phyloP scores from a whole-genome alignment of 208 protist species.

The Jaenimonas drosophilae region DNA sequence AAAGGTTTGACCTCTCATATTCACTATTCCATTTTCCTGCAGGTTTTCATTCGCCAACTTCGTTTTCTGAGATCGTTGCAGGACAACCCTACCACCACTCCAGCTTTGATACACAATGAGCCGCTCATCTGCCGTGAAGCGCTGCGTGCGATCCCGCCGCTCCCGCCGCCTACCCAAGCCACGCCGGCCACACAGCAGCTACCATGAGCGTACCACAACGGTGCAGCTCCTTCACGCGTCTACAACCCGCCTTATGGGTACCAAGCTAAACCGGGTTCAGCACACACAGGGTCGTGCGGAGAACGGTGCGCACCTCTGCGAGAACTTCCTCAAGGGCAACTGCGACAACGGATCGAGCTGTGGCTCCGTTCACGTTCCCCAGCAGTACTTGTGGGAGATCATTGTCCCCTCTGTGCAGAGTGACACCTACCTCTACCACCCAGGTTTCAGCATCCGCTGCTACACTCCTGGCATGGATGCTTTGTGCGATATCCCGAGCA shows the following conservation, averaged over 20 bases:
- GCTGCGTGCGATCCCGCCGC: too few species aligned
- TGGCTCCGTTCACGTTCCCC: constrained; percentile 49
- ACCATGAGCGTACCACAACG: constrained; percentile 47
- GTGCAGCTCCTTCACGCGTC: constrained; percentile 31
- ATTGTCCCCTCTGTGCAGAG: constrained; percentile 29
- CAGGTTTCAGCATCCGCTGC: constrained; percentile 60
- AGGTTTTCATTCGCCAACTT: too few species aligned
- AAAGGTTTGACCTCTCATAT: too few species aligned
- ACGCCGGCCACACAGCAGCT: too few species aligned
- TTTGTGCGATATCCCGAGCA: constrained; percentile 68
- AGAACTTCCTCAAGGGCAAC: constrained; percentile 48
- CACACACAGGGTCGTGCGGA: constrained; percentile 21
- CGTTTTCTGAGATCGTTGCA: too few species aligned
- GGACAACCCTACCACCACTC: too few species aligned
- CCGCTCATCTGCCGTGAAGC: too few species aligned
- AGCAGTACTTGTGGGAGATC: constrained; percentile 56
- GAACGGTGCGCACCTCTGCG: constrained; percentile 34
- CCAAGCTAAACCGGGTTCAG: constrained; percentile 47
- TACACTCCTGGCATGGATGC: constrained; percentile 49
- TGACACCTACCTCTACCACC: constrained; percentile 26
- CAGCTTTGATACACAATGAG: too few species aligned
- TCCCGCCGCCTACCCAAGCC: too few species aligned
- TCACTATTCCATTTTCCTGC: too few species aligned
- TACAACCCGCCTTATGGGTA: constrained; percentile 24
- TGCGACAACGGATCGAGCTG: constrained; percentile 37